A percentile compares a stretch with the other conserved stretches of the same genome.
phyloP scores from a whole-genome alignment of 768 basidiomycete genomes.

The Mycena latifolia region DNA sequence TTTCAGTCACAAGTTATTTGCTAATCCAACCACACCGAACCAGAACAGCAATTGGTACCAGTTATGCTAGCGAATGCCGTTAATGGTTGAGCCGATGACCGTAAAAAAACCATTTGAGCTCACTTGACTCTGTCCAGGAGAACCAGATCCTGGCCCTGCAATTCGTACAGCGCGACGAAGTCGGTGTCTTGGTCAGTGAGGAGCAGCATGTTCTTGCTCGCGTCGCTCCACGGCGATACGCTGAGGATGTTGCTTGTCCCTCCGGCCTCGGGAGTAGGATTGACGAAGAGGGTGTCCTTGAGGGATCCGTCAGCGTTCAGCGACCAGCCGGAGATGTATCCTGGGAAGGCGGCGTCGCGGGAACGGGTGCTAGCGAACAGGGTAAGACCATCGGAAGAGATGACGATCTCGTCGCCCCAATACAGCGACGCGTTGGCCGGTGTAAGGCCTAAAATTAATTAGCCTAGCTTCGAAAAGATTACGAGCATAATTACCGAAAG shows the following conservation, averaged over 20 bases:
- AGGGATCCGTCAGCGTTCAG: slow-evolving; percentile 25
- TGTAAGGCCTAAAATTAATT: slow-evolving; percentile 22
- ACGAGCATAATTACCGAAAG: slow-evolving; percentile 28
- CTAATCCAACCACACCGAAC: slow-evolving; percentile 35
- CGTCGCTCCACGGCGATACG: slow-evolving; percentile 28
- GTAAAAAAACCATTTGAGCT: background rate
- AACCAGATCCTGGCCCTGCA: slow-evolving; percentile 25
- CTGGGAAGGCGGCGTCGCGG: slow-evolving; percentile 7
- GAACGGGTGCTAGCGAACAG: slow-evolving; percentile 33
- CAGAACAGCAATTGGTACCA: slow-evolving; percentile 33
- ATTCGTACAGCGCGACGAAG: slow-evolving; percentile 31
- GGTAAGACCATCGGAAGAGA: slow-evolving; percentile 32
- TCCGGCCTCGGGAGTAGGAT: slow-evolving; percentile 29
- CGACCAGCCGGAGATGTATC: slow-evolving; percentile 33
- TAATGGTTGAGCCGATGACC: background rate
- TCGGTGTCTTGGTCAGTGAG: slow-evolving; percentile 34
- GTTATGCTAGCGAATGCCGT: slow-evolving; percentile 19
- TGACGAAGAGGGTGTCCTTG: slow-evolving; percentile 20
- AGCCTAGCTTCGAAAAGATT: background rate
- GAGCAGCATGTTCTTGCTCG: slow-evolving; percentile 32
- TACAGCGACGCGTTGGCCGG: slow-evolving; percentile 37
- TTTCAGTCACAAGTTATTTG: background rate
- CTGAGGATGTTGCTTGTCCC: slow-evolving; percentile 36
- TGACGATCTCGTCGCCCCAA: slow-evolving; percentile 40
- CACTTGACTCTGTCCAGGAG: slow-evolving; percentile 31